Evolutionary conservation across 1,284 basidiomycete genomes (phyloP).

Genomic region (Puccinia polysora): DNA sequence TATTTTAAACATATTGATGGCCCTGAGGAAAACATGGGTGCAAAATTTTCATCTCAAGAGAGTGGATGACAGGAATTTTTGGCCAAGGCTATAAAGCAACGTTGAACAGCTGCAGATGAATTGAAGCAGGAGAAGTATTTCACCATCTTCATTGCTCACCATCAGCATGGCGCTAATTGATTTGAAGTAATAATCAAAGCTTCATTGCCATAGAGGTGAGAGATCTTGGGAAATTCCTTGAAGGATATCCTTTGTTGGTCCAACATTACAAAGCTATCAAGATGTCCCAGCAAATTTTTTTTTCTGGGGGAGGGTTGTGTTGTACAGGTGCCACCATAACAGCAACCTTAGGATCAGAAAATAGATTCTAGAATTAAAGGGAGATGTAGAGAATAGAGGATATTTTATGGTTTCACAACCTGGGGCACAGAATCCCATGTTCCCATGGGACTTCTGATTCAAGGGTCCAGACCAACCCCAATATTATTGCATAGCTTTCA

Average conservation of each 20-base stretch:
- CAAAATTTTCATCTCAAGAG: conserved; percentile 4
- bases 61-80: conserved; percentile 1
- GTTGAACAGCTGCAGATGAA: conserved; percentile 17
- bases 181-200: conserved; percentile 17
- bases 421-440: conserved; percentile 19
- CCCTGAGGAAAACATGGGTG: not conserved
- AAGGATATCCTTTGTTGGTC: conserved; percentile 15
- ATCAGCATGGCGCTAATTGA: not conserved
- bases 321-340: not conserved
- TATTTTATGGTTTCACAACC: conserved; percentile 20
- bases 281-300: conserved; percentile 16
- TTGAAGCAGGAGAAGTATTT: not conserved
- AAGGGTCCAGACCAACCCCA: conserved; percentile 29
- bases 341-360: not conserved
- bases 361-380: not conserved
- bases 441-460: not conserved
- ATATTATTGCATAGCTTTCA: conserved; percentile 9
- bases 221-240: conserved; percentile 12
- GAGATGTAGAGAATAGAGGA: not conserved
- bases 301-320: not conserved
- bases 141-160: not conserved
- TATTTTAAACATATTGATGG: not conserved
- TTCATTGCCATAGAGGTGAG: conserved; percentile 14
- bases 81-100: conserved; percentile 2
- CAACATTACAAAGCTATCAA: conserved; percentile 27